Conservation (phyloP, 1,139 yeast species). For the Candida sp. region DNA sequence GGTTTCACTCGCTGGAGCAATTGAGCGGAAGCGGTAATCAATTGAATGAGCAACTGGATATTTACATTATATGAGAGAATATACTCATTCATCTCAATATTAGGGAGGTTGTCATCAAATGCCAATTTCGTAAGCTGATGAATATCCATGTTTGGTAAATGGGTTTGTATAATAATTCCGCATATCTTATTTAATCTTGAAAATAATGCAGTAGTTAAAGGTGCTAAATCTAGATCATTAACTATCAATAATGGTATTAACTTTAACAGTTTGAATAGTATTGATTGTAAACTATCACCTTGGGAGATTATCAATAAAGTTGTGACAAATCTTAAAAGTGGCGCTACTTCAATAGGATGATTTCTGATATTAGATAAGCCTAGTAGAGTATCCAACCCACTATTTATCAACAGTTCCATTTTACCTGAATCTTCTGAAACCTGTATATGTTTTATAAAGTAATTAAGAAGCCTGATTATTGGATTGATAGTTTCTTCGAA, state of each 20-base stretch:
- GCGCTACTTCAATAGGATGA: constrained; percentile 11
- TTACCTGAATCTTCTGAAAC: constrained; percentile 1
- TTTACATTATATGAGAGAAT: constrained; percentile 14
- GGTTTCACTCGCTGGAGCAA: constrained; percentile 6
- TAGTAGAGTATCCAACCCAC: constrained; percentile 21
- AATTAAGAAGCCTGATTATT: constrained; percentile 14
- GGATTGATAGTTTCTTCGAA: constrained; percentile 18
- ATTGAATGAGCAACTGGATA: constrained; percentile 14
- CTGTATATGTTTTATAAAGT: constrained; percentile 11
- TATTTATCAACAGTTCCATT: constrained; percentile 14
- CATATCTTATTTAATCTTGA: constrained; percentile 19
- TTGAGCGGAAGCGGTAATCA: constrained; percentile 27
- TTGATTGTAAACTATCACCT: constrained; percentile 6
- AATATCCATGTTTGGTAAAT: constrained; percentile 14
- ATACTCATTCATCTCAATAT: constrained; percentile 17
- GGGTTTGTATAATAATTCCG: constrained; percentile 14
- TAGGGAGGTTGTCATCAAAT: constrained; percentile 21
- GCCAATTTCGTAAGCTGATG: constrained; percentile 15
- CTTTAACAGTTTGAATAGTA: constrained; percentile 22
- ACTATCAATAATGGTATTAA: constrained; percentile 23
- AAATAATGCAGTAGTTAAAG: constrained; percentile 18
- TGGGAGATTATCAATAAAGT: constrained; percentile 17
- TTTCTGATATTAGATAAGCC: constrained; percentile 18
- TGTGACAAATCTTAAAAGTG: constrained; percentile 23
- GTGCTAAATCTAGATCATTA: constrained; percentile 5